These are phyloP conservation scores for Wickerhamomyces bisporus DNA, from an alignment of 805 yeast species.

Conservation along the genomic window DNA sequence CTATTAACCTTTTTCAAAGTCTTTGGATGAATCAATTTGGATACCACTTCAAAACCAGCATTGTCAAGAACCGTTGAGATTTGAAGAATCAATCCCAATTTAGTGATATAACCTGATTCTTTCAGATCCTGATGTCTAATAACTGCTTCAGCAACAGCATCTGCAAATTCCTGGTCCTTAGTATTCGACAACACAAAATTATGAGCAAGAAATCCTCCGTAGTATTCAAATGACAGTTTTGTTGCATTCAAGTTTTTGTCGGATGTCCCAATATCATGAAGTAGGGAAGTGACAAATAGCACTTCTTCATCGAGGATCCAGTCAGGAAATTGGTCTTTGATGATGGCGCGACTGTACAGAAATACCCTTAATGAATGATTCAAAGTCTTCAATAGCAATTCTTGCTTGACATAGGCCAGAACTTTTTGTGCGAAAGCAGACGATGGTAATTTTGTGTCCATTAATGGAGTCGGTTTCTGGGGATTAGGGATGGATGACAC, in stretches of 20 bases:
- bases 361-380: slow-evolving; percentile 5
- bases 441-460: neutral
- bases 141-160: slow-evolving; percentile 4
- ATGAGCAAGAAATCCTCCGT: slow-evolving; percentile 1
- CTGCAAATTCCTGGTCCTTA: neutral
- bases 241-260: neutral
- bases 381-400: neutral
- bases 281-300: neutral
- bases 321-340: slow-evolving; percentile 2
- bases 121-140: slow-evolving; percentile 2
- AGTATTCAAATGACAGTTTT: slow-evolving; percentile 3
- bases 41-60: slow-evolving; percentile 1
- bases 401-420: neutral
- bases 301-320: slow-evolving; percentile 4
- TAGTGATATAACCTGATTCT: slow-evolving; percentile 1
- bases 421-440: neutral
- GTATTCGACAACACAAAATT: neutral
- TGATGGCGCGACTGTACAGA: slow-evolving; percentile 3
- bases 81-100: slow-evolving; percentile 3
- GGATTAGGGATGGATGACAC: slow-evolving; percentile 1
- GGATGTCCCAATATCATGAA: slow-evolving; percentile 3
- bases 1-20: neutral
- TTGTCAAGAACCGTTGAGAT: slow-evolving; percentile 4
- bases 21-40: slow-evolving; percentile 1
- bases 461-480: neutral